These are phyloP conservation scores for Candida krabiensis DNA, from an alignment of 805 yeast species.

Conservation along the genomic window DNA sequence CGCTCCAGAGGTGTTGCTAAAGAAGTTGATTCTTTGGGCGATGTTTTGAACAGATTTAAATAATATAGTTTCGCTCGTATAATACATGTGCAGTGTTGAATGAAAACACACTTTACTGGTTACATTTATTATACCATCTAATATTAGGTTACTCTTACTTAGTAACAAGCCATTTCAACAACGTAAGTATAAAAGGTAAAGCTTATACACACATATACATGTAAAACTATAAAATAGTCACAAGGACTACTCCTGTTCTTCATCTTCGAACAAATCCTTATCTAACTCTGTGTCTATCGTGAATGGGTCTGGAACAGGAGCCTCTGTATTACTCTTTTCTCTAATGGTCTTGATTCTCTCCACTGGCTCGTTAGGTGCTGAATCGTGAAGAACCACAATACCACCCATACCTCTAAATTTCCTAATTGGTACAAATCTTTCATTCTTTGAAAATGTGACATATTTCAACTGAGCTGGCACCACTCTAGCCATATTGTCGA, in stretches of 20 bases:
- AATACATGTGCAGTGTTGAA: too few species aligned
- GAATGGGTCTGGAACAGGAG: slow-evolving; percentile 72
- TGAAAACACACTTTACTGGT: too few species aligned
- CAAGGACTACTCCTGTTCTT: too few species aligned
- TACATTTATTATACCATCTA: too few species aligned
- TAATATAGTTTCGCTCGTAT: slow-evolving; percentile 17
- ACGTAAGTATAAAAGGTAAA: too few species aligned
- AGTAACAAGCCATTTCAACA: too few species aligned
- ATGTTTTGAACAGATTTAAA: slow-evolving; percentile 50
- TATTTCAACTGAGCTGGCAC: slow-evolving; percentile 85
- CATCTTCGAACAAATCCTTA: slow-evolving; percentile 27
- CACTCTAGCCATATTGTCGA: slow-evolving; percentile 82
- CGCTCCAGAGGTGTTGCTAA: slow-evolving; percentile 47
- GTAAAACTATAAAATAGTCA: too few species aligned
- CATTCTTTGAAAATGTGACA: slow-evolving; percentile 72
- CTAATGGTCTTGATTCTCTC: slow-evolving; percentile 80
- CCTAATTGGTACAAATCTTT: slow-evolving; percentile 80
- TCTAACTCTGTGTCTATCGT: slow-evolving; percentile 49
- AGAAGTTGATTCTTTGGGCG: slow-evolving; percentile 52
- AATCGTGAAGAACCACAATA: slow-evolving; percentile 69
- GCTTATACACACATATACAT: too few species aligned
- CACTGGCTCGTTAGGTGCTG: slow-evolving; percentile 56
- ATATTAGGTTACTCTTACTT: too few species aligned
- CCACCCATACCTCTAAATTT: slow-evolving; percentile 70
- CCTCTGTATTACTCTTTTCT: slow-evolving; percentile 71